Percentiles rank a stretch among this genome's conserved stretches.
phyloP scores from a whole-genome alignment of 2,329 filamentous ascomycete genomes.

The Phoma sp. region DNA sequence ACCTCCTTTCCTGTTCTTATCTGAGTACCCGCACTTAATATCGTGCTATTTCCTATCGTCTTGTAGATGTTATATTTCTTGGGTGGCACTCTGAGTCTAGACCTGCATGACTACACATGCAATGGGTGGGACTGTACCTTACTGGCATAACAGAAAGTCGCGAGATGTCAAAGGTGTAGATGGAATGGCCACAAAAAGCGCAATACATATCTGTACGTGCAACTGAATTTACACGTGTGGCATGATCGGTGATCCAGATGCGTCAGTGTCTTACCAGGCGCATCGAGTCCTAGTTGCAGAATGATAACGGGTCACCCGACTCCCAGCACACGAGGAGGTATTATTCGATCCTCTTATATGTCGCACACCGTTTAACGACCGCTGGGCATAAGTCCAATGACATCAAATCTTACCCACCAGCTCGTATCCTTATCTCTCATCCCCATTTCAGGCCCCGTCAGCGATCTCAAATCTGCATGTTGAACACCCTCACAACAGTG shows the following conservation, averaged over 20 bases:
- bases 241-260: neutral
- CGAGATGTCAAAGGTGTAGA: neutral
- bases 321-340: neutral
- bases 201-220: neutral
- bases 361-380: neutral
- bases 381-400: neutral
- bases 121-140: neutral
- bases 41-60: constrained; percentile 5
- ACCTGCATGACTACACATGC: neutral
- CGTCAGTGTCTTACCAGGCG: neutral
- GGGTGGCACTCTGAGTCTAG: neutral
- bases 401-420: neutral
- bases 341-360: neutral
- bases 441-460: constrained; percentile 4
- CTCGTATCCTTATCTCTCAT: constrained; percentile 18
- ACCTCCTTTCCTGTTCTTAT: neutral
- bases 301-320: neutral
- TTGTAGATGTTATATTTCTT: neutral
- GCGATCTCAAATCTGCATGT: constrained; percentile 2
- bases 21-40: constrained; percentile 2
- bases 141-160: neutral
- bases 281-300: neutral
- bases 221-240: too few relatives aligned
- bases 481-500: neutral
- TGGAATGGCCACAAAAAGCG: neutral